phyloP scores from a whole-genome alignment of 2,329 filamentous ascomycete species.

The Dactylonectria estremocensis region DNA sequence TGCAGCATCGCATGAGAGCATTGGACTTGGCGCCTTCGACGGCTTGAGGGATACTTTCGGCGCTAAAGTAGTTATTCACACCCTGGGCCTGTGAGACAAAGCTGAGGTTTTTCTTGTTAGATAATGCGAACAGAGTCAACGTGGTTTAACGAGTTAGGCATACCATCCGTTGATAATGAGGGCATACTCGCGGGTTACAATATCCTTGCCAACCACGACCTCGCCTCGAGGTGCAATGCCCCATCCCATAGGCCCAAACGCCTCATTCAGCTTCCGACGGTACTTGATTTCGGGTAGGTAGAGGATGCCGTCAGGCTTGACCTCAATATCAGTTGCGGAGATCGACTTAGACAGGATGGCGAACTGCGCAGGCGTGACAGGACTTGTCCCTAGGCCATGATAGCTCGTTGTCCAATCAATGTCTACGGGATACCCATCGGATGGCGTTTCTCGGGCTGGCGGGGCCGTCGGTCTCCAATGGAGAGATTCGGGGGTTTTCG shows the following conservation, averaged over 20 bases:
- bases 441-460: slow-evolving; percentile 22
- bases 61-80: slow-evolving; percentile 93
- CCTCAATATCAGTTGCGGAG: slow-evolving; percentile 84
- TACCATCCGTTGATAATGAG: slow-evolving; percentile 91
- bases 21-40: slow-evolving; percentile 99
- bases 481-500: not conserved
- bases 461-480: slow-evolving; percentile 22
- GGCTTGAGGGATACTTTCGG: slow-evolving; percentile 92
- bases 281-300: slow-evolving; percentile 99
- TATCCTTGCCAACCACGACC: slow-evolving; percentile 85
- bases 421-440: slow-evolving; percentile 33
- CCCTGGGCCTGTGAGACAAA: slow-evolving; percentile 93
- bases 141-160: slow-evolving; percentile 46
- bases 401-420: slow-evolving; percentile 89
- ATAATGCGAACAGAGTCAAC: slow-evolving; percentile 1
- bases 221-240: slow-evolving; percentile 91
- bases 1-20: slow-evolving; percentile 97
- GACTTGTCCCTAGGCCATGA: slow-evolving; percentile 79
- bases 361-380: slow-evolving; percentile 80
- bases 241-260: slow-evolving; percentile 97
- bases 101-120: slow-evolving; percentile 61
- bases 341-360: slow-evolving; percentile 79
- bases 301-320: slow-evolving; percentile 97
- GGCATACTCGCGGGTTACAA: slow-evolving; percentile 92
- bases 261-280: slow-evolving; percentile 87